Evolutionary conservation across 2,329 filamentous ascomycete genomes (phyloP), one percentile per base, ranked within the genome.

Genomic region (Camillea tinctor): DNA sequence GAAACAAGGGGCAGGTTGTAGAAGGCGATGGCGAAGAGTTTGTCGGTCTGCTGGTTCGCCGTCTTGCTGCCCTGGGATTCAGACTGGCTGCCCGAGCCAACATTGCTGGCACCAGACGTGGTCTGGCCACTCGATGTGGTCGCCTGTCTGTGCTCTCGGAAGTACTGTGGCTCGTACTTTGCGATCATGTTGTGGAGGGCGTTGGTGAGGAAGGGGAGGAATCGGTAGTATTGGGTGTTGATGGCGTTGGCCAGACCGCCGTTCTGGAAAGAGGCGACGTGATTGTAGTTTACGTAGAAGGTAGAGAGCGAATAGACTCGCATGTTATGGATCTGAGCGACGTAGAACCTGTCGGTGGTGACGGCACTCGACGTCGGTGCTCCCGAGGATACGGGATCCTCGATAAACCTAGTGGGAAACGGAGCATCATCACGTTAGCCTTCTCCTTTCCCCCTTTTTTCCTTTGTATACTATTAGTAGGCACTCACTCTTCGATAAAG

Each of bases 141-240:
- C 5, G 92, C 89, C 74, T 97, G 93, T 56, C 92, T 87, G 79
- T 98, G 94, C 71, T 96, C 90, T 68, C 91, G 86, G 79, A 96
- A 98, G 79, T 98, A 99, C 72, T 90, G 85, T 4, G 95, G 92
- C 75, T 97, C 94, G 77, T 97, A 90, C 78, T 96, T 96, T 67
- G 92, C 89, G 69, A 99, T 96, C 76, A 96, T 87, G 71, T 93
- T 96, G 78, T 99, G 93, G 50, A 99, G 81, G 23, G 90, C 93
- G 64, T 90, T 87, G 21, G 91, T 92, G 70, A 99, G 85, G 74
- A 95, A 99, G 2, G 95, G 95, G 22, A 96, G 83, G 74, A 97
- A 97, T 67, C 95, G 91, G 76, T 97, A 98, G 80, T 97, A 98
- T 72, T 96, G 90, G 69, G 88, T 88, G 66, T 93, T 89, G 63